Base-by-base conservation (phyloP, 164 flowering plant species). In the Protea cynaroides region DNA sequence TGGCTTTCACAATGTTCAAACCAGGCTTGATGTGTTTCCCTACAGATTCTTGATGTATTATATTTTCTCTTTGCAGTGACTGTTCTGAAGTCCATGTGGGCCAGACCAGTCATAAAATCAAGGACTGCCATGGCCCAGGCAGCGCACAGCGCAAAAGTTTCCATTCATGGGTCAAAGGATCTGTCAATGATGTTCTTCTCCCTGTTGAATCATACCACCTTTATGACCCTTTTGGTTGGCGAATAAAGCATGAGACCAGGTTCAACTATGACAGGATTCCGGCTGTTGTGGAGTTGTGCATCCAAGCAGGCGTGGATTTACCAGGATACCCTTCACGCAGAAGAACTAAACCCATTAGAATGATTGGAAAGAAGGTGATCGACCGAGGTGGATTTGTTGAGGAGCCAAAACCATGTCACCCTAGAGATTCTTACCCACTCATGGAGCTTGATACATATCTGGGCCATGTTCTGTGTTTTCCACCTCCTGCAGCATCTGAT, bases 171-270 rank as follows among this genome's bases (percentile, higher is more conserved):
- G 78, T 89, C 64, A 88, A 78, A 78, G 99, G 90, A 51, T 85
- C 97, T 61, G 74, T 92, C 58, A 82, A 80, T 64, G 99, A 95
- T 58, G 64, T 95, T 11, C 87, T 92, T 22, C 14, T 85, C 55
- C 96, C 96, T 6, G 81, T 88, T 13, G 97, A 95, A 58, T 89
- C 97, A 25, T 95, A 89, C 77, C 99, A 95, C 76, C 82, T 84
- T 44, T 92, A 69, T 72, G 99, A 95, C 74, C 99, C 97, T 22
- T 91, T 84, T 81, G 97, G 99, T 38, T 75, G 76, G 18, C 90
- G 99, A 38, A 72, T 94, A 55, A 85, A 75, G 74, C 97, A 95
- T 64, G 94, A 95, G 55, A 84, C 86, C 18, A 76, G 96, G 54
- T 91, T 91, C 46, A 70, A 79, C 67, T 89, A 89, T 67, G 96